Conservation (phyloP, 2,329 filamentous ascomycete genomes). For the Podosphaera aphanis region DNA sequence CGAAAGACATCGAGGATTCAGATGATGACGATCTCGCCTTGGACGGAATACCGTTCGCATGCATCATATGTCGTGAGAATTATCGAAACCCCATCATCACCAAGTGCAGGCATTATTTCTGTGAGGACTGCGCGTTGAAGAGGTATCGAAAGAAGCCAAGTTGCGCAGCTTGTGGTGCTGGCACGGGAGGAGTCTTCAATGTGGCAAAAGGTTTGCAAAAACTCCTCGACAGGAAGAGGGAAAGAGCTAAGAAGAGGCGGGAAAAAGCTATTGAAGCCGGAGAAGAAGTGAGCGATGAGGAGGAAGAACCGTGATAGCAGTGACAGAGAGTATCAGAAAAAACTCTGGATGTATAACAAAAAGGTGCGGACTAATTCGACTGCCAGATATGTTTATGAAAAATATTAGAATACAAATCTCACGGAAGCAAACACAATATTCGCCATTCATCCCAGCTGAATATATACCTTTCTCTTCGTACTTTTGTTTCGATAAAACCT, state of each 20-base stretch:
- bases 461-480: too few species aligned
- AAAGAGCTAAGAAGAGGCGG: slow-evolving; percentile 28
- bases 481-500: too few species aligned
- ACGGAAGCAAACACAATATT: too few species aligned
- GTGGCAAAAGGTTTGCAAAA: slow-evolving; percentile 62
- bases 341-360: too few species aligned
- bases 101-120: slow-evolving; percentile 90
- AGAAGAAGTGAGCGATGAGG: slow-evolving; percentile 25
- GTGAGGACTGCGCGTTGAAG: slow-evolving; percentile 67
- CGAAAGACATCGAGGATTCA: slow-evolving; percentile 22
- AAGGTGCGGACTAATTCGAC: too few species aligned
- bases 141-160: slow-evolving; percentile 68
- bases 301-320: slow-evolving; percentile 18
- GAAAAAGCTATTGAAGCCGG: slow-evolving; percentile 28
- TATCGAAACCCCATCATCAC: slow-evolving; percentile 49
- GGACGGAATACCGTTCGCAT: slow-evolving; percentile 17
- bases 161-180: slow-evolving; percentile 65
- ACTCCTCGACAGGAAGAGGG: slow-evolving; percentile 42
- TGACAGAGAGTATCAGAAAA: too few species aligned
- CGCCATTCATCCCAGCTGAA: too few species aligned
- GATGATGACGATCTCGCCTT: slow-evolving; percentile 18
- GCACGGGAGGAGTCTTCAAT: slow-evolving; percentile 80
- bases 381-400: too few species aligned
- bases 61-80: slow-evolving; percentile 17
- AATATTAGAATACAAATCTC: too few species aligned